Conservation (phyloP, 2,329 filamentous ascomycete genomes). For the Epichloe festucae region DNA sequence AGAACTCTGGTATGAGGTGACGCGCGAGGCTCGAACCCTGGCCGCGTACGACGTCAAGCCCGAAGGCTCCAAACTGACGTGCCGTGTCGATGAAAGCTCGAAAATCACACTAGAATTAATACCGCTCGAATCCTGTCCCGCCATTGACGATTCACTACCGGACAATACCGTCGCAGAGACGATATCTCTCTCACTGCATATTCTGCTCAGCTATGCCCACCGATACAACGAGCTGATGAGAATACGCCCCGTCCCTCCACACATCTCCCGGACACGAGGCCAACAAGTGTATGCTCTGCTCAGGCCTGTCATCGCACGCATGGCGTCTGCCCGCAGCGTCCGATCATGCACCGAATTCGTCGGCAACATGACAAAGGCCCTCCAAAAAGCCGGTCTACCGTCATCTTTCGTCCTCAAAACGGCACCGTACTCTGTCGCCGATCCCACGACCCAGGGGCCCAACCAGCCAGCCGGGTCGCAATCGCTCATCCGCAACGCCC, state of each 20-base stretch:
- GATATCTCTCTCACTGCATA: constrained; percentile 53
- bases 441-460: constrained; percentile 16
- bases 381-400: constrained; percentile 33
- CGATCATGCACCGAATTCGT: constrained; percentile 27
- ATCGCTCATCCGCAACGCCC: constrained; percentile 28
- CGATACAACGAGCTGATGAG: constrained; percentile 59
- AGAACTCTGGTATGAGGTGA: constrained; percentile 84
- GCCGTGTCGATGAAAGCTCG: constrained; percentile 38
- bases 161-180: constrained; percentile 47
- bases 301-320: constrained; percentile 36
- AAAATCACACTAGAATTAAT: constrained; percentile 55
- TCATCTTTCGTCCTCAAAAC: constrained; percentile 31
- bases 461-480: constrained; percentile 30
- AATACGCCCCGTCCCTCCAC: constrained; percentile 39
- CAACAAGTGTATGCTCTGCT: constrained; percentile 36
- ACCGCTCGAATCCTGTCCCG: constrained; percentile 33
- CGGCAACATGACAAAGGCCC: constrained; percentile 27
- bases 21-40: constrained; percentile 64
- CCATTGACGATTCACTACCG: constrained; percentile 19
- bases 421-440: constrained; percentile 17
- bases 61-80: constrained; percentile 43
- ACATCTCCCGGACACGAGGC: constrained; percentile 23
- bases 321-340: constrained; percentile 30
- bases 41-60: constrained; percentile 57
- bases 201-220: constrained; percentile 70